A percentile compares a stretch with the other conserved stretches of the same genome.
Evolutionary conservation across 23 red algal species (phyloP).

Genomic region (Gracilaria domingensis): DNA sequence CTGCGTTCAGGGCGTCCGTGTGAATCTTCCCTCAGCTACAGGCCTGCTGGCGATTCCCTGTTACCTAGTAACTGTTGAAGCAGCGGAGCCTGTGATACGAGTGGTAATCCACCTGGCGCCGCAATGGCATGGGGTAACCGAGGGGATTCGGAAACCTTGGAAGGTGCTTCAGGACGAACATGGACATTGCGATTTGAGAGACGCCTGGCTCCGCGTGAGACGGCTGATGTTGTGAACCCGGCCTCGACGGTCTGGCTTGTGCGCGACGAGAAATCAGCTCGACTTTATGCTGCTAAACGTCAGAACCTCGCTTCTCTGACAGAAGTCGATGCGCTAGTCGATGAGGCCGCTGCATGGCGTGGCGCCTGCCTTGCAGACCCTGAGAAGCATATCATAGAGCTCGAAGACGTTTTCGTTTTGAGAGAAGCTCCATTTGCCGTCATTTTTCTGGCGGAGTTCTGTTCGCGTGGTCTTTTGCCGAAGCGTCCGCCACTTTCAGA

Average conservation of each 20-base stretch:
- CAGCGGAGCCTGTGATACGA: not conserved
- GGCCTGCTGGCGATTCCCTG: too few species aligned
- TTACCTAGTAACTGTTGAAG: too few species aligned
- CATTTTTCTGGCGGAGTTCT: slow-evolving; percentile 64
- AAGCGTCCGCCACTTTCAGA: slow-evolving; percentile 40
- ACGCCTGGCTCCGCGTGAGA: slow-evolving; percentile 58
- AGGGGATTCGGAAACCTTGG: slow-evolving; percentile 27
- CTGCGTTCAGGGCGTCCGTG: too few species aligned
- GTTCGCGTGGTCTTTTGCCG: slow-evolving; percentile 49
- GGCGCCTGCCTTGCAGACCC: slow-evolving; percentile 59
- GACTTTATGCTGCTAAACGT: slow-evolving; percentile 72
- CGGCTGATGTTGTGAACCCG: slow-evolving; percentile 29
- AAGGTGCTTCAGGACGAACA: slow-evolving; percentile 66
- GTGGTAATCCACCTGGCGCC: not conserved
- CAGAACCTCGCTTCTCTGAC: slow-evolving; percentile 33
- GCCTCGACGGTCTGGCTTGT: slow-evolving; percentile 76
- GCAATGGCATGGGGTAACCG: slow-evolving; percentile 59
- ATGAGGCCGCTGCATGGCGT: slow-evolving; percentile 86
- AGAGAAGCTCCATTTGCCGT: slow-evolving; percentile 48
- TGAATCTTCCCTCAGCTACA: too few species aligned
- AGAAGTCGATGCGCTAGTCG: slow-evolving; percentile 78
- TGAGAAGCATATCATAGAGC: slow-evolving; percentile 56
- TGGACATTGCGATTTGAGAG: slow-evolving; percentile 76
- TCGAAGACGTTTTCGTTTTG: slow-evolving; percentile 82
- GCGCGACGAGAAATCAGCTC: slow-evolving; percentile 43